Conservation (phyloP, 306 rosid genomes). For the Ormosia emarginata region DNA sequence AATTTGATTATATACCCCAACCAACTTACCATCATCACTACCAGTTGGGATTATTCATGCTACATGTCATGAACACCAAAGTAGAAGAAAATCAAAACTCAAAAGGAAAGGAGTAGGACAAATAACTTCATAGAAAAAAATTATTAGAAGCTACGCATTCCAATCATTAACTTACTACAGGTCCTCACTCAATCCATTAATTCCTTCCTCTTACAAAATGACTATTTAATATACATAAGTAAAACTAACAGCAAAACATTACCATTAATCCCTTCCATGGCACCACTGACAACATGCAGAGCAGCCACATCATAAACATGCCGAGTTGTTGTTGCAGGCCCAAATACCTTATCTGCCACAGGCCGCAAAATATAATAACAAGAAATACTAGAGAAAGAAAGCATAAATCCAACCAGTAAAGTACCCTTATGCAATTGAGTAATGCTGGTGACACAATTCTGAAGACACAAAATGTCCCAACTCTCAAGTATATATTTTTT, state of each 20-base stretch:
- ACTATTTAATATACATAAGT: neutral
- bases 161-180: neutral
- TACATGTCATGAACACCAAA: neutral
- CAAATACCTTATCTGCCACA: constrained; percentile 59
- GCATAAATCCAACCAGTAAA: neutral
- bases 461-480: neutral
- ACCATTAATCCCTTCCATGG: constrained; percentile 93
- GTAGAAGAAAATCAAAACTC: neutral
- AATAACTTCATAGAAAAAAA: neutral
- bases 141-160: neutral
- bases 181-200: neutral
- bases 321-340: constrained; percentile 88
- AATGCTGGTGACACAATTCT: neutral
- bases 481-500: neutral
- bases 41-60: neutral
- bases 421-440: neutral
- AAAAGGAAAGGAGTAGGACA: neutral
- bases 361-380: neutral
- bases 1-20: neutral
- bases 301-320: constrained; percentile 93
- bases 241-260: constrained; percentile 7
- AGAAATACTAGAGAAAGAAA: neutral
- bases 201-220: neutral
- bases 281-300: constrained; percentile 77
- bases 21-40: neutral